These are phyloP conservation scores for Fusarium floridanum DNA, from an alignment of 2,329 filamentous ascomycete species.

Conservation along the genomic window DNA sequence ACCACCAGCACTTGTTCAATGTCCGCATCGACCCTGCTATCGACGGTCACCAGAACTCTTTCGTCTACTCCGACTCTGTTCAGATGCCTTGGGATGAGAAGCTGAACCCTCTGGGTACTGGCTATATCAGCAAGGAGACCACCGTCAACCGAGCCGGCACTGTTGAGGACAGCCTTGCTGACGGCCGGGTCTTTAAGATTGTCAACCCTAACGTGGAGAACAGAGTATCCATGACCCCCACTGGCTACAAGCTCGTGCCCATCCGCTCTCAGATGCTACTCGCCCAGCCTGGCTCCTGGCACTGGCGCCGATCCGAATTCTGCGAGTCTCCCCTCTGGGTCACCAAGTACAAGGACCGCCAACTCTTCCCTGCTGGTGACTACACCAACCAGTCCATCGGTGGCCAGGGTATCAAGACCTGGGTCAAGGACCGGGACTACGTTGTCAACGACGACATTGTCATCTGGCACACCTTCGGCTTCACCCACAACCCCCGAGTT, in stretches of 20 bases:
- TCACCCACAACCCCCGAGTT: slow-evolving; percentile 75
- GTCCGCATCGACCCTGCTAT: slow-evolving; percentile 71
- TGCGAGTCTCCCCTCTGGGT: slow-evolving; percentile 59
- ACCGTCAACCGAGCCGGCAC: not conserved
- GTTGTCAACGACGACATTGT: slow-evolving; percentile 85
- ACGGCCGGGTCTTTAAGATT: not conserved
- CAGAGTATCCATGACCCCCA: slow-evolving; percentile 39
- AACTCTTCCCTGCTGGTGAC: slow-evolving; percentile 54
- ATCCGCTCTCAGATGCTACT: slow-evolving; percentile 62
- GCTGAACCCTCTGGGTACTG: slow-evolving; percentile 46
- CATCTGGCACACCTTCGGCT: slow-evolving; percentile 90
- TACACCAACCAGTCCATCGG: slow-evolving; percentile 64
- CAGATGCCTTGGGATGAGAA: slow-evolving; percentile 10
- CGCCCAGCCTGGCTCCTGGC: slow-evolving; percentile 55
- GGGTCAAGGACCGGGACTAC: slow-evolving; percentile 34
- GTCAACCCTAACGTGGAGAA: slow-evolving; percentile 1
- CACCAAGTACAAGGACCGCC: slow-evolving; percentile 50
- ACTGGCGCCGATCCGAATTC: slow-evolving; percentile 57
- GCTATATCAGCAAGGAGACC: slow-evolving; percentile 56
- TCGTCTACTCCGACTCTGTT: slow-evolving; percentile 11
- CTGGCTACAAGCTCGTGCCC: slow-evolving; percentile 62
- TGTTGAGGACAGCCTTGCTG: not conserved
- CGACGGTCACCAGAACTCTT: slow-evolving; percentile 64
- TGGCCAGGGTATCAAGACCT: slow-evolving; percentile 52
- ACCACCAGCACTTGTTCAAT: slow-evolving; percentile 75